Conservation (phyloP, 2,329 filamentous ascomycete genomes). For the Paramyrothecium sp. region DNA sequence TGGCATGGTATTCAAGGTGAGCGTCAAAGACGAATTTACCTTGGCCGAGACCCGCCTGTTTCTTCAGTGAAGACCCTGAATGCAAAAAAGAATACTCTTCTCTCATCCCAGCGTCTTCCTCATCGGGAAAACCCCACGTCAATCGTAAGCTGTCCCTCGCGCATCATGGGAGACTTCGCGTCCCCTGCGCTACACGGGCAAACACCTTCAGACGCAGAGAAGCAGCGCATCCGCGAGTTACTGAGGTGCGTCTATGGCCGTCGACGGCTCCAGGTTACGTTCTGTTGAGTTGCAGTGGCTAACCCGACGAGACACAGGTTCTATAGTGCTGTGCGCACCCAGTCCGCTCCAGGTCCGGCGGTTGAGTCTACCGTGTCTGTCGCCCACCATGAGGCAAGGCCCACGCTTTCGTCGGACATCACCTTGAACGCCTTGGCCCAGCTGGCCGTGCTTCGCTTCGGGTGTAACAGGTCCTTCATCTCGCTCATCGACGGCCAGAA, state of each 20-base stretch:
- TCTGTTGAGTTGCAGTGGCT: neutral
- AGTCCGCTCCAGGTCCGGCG: neutral
- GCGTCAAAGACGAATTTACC: no score
- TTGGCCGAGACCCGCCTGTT: no score
- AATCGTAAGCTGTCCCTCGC: neutral
- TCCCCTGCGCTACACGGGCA: neutral
- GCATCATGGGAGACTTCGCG: slow-evolving; percentile 1
- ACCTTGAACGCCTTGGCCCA: slow-evolving; percentile 39
- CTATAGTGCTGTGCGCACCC: neutral
- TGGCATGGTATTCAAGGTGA: no score
- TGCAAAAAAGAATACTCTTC: neutral
- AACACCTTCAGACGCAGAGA: neutral
- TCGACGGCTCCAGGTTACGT: neutral
- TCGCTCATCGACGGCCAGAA: slow-evolving; percentile 39
- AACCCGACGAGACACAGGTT: neutral
- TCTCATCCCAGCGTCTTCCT: neutral
- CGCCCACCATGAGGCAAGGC: neutral
- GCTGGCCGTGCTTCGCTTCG: slow-evolving; percentile 34
- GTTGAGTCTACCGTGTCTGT: neutral
- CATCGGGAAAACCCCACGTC: neutral
- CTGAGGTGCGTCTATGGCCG: neutral
- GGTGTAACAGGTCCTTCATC: slow-evolving; percentile 34
- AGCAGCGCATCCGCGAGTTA: slow-evolving; percentile 1
- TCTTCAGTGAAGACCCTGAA: no score
- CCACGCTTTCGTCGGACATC: slow-evolving; percentile 13